A percentile compares a stretch with the other conserved stretches of the same genome.
phyloP scores from a whole-genome alignment of 345 rosid genomes.

The Passiflora organensis region DNA sequence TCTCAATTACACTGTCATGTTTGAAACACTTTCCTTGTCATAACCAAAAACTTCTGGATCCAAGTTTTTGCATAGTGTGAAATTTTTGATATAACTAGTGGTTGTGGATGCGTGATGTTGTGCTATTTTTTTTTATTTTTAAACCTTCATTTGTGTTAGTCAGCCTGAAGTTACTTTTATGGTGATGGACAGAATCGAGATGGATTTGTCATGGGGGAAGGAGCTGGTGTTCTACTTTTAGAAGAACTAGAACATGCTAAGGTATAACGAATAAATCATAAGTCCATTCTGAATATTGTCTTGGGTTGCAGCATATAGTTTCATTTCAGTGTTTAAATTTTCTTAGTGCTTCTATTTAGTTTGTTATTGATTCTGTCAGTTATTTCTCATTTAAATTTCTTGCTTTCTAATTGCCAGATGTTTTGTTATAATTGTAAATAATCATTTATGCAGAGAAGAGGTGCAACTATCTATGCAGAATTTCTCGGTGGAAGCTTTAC shows the following conservation, averaged over 20 bases:
- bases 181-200: slow-evolving; percentile 63
- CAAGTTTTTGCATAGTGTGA: too few species aligned
- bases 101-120: too few species aligned
- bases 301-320: background rate
- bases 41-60: too few species aligned
- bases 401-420: too few species aligned
- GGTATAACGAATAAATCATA: slow-evolving; percentile 36
- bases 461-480: slow-evolving; percentile 87
- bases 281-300: background rate
- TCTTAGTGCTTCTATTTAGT: background rate
- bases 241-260: slow-evolving; percentile 97
- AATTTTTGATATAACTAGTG: too few species aligned
- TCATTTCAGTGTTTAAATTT: background rate
- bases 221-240: slow-evolving; percentile 92
- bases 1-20: too few species aligned
- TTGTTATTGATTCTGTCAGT: too few species aligned
- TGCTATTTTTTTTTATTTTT: too few species aligned
- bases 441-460: slow-evolving; percentile 53
- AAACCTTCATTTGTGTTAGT: slow-evolving; percentile 4
- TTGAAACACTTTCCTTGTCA: too few species aligned
- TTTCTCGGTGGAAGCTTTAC: slow-evolving; percentile 94
- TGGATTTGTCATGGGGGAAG: slow-evolving; percentile 99
- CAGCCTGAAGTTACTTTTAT: slow-evolving; percentile 5
- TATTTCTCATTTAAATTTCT: too few species aligned
- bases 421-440: too few species aligned